A percentile compares a stretch with the other conserved stretches of the same genome.
Conservation (phyloP, 805 yeast species). For the Scheffersomyces lignosus region DNA sequence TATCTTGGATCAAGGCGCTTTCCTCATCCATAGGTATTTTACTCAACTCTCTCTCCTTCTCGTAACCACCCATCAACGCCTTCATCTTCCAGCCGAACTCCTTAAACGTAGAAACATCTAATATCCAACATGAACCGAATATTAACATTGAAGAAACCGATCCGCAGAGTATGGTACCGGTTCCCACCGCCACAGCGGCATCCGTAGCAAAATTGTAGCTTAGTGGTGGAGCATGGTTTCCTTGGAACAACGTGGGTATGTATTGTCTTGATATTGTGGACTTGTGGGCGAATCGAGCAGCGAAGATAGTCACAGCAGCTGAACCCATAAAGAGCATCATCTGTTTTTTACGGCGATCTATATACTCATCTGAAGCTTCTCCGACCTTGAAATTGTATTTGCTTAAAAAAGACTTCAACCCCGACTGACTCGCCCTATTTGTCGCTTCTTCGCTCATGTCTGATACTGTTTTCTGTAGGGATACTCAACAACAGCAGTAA, state of each 20-base stretch:
- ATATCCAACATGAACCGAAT: conserved; percentile 77
- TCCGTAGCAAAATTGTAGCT: conserved; percentile 72
- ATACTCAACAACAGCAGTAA: too few relatives aligned
- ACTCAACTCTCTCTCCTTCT: conserved; percentile 47
- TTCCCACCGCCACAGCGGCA: conserved; percentile 81
- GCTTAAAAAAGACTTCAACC: conserved; percentile 1
- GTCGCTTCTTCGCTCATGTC: not conserved
- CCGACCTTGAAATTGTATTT: conserved; percentile 24
- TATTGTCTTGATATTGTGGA: conserved; percentile 73
- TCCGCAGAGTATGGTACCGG: conserved; percentile 74
- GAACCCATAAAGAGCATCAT: conserved; percentile 72
- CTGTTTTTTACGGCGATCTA: conserved; percentile 64
- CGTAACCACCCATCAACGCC: conserved; percentile 64
- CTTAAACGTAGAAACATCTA: conserved; percentile 64
- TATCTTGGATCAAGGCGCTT: conserved; percentile 54
- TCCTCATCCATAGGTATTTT: conserved; percentile 58
- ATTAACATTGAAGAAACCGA: conserved; percentile 70
- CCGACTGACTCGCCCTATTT: not conserved
- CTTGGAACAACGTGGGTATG: conserved; percentile 75
- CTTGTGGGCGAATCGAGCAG: conserved; percentile 72
- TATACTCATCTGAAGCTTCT: conserved; percentile 49
- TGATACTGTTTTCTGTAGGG: not conserved
- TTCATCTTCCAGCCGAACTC: conserved; percentile 77
- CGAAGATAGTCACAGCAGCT: conserved; percentile 67
- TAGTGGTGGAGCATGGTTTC: conserved; percentile 84